phyloP scores from a whole-genome alignment of 164 flowering plant genomes.

The Macadamia tetraphylla region DNA sequence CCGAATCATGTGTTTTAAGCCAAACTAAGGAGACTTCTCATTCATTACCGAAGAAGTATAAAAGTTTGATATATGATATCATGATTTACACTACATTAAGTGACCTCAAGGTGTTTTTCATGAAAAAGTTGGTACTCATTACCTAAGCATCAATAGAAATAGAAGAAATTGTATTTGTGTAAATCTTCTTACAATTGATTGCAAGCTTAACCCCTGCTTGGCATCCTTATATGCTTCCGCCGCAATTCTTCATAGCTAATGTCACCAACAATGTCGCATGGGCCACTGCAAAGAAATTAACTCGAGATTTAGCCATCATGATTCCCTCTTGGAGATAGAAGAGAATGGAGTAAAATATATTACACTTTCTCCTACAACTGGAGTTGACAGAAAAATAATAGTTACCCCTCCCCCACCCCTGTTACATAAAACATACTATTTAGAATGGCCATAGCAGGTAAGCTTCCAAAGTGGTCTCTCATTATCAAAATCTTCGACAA shows the following conservation, averaged over 20 bases:
- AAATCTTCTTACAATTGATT: slow-evolving; percentile 60
- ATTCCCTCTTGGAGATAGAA: neutral
- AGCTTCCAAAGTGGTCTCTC: slow-evolving; percentile 92
- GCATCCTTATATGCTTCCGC: slow-evolving; percentile 85
- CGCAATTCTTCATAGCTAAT: slow-evolving; percentile 86
- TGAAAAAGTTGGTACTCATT: too few species aligned
- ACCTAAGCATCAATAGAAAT: too few species aligned
- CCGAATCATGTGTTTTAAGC: too few species aligned
- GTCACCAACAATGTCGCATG: slow-evolving; percentile 90
- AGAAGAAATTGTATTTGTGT: too few species aligned
- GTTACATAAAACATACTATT: slow-evolving; percentile 32
- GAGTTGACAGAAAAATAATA: too few species aligned
- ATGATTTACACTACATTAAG: too few species aligned
- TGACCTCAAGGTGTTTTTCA: too few species aligned
- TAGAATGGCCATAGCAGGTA: slow-evolving; percentile 73
- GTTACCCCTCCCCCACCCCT: neutral
- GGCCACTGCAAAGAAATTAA: slow-evolving; percentile 39
- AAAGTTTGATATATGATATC: too few species aligned
- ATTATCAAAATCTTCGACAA: slow-evolving; percentile 60
- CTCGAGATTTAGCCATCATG: neutral
- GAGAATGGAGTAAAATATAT: neutral
- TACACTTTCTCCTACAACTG: neutral
- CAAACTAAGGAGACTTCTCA: too few species aligned
- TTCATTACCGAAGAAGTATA: too few species aligned
- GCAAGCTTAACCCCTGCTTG: slow-evolving; percentile 54